Conservation (phyloP, 106 monocot genomes). For the Vanilla planifolia region DNA sequence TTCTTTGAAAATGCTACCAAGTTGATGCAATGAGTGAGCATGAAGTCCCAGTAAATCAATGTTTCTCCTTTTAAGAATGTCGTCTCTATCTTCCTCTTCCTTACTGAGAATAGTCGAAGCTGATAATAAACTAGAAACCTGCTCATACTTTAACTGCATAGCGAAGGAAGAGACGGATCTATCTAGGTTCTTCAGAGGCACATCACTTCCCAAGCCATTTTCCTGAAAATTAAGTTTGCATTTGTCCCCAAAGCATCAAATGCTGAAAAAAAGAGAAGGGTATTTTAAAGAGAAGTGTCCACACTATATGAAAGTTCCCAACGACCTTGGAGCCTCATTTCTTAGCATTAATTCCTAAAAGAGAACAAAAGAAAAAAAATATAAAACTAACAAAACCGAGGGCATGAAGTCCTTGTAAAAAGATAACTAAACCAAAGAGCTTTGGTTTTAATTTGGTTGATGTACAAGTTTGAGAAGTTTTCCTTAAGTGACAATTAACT, state of each 20-base stretch:
- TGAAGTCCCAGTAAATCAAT: not conserved
- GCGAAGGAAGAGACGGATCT: slow-evolving; percentile 85
- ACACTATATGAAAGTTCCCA: not conserved
- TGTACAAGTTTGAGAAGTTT: no score
- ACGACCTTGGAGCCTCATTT: no score
- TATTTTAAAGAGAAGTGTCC: not conserved
- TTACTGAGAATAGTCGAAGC: not conserved
- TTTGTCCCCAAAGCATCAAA: not conserved
- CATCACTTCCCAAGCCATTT: slow-evolving; percentile 89
- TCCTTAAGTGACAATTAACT: no score
- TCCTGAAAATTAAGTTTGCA: slow-evolving; percentile 30
- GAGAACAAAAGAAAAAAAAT: no score
- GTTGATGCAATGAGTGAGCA: slow-evolving; percentile 31
- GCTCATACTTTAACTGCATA: slow-evolving; percentile 38
- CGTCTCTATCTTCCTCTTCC: slow-evolving; percentile 1
- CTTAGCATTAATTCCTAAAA: no score
- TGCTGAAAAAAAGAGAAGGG: not conserved
- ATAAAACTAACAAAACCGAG: no score
- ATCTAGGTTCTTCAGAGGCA: slow-evolving; percentile 68
- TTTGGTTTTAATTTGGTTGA: no score
- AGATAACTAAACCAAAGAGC: no score
- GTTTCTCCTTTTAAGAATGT: slow-evolving; percentile 9
- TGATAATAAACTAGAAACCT: slow-evolving; percentile 9
- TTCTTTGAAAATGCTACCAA: slow-evolving; percentile 51
- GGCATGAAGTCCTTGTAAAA: no score